phyloP scores from a whole-genome alignment of 805 yeast genomes.

The Diddensiella caesifluorescens region DNA sequence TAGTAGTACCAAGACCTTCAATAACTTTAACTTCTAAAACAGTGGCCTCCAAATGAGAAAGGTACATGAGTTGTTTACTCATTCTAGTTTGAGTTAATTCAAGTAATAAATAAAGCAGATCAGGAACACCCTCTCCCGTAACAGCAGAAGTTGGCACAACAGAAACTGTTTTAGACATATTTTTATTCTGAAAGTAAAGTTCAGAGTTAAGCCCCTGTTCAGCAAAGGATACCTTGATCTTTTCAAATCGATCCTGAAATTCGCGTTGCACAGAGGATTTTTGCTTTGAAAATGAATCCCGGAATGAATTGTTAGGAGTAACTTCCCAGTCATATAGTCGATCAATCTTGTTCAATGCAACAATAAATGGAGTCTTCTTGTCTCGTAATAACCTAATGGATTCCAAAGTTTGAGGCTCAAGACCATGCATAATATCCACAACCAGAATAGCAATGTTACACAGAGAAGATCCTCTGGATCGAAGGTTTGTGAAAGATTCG shows the following conservation, averaged over 20 bases:
- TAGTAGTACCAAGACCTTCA: constrained; percentile 98
- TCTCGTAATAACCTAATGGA: constrained; percentile 88
- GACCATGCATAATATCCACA: constrained; percentile 98
- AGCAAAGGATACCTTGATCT: constrained; percentile 84
- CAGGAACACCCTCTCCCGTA: constrained; percentile 99
- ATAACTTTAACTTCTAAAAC: constrained; percentile 95
- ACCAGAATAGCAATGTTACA: constrained; percentile 99
- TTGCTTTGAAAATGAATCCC: constrained; percentile 87
- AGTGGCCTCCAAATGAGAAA: constrained; percentile 92
- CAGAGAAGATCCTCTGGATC: constrained; percentile 97
- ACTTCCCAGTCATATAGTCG: constrained; percentile 93
- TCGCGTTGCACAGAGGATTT: constrained; percentile 81
- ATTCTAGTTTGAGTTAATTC: constrained; percentile 97
- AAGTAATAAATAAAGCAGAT: constrained; percentile 87
- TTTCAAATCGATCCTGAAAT: constrained; percentile 79
- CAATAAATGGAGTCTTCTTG: constrained; percentile 96
- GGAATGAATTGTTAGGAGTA: constrained; percentile 88
- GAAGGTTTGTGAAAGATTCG: constrained; percentile 95
- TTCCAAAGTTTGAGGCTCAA: constrained; percentile 96
- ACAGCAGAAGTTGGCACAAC: constrained; percentile 98
- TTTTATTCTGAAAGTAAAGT: constrained; percentile 90
- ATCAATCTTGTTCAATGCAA: constrained; percentile 95
- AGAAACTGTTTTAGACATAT: constrained; percentile 87
- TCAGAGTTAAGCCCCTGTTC: constrained; percentile 99
- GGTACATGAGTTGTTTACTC: constrained; percentile 97